These are phyloP conservation scores for Geranomyces michiganensis DNA, from an alignment of 192 early-diverging fungal genomes.

Conservation along the genomic window DNA sequence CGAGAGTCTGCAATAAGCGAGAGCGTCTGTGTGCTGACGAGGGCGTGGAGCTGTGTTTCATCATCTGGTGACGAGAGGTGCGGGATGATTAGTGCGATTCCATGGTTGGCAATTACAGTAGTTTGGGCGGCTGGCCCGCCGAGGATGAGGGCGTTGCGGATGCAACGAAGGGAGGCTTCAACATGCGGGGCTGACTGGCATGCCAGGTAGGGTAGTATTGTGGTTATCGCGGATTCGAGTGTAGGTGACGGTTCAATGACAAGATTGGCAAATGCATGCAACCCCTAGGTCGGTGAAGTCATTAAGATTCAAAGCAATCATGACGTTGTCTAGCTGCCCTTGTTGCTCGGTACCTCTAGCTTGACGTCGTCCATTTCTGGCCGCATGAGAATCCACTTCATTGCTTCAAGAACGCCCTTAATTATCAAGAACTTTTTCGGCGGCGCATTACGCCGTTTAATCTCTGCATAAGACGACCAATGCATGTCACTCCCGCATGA, in stretches of 20 bases:
- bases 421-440: no score
- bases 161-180: conserved; percentile 11
- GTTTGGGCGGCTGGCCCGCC: conserved; percentile 2
- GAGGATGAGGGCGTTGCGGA: conserved; percentile 22
- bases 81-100: not conserved
- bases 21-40: conserved; percentile 1
- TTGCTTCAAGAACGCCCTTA: not conserved
- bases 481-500: no score
- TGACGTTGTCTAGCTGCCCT: not conserved
- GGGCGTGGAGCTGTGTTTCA: not conserved
- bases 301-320: not conserved
- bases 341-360: not conserved
- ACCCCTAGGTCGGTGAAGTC: no score
- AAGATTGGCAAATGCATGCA: conserved; percentile 19
- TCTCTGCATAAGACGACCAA: no score
- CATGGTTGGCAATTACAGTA: not conserved
- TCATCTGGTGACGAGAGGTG: not conserved
- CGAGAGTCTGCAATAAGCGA: not conserved
- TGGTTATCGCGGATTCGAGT: not conserved
- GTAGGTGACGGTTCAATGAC: not conserved
- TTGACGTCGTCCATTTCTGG: conserved; percentile 2
- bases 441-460: no score
- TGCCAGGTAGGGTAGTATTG: not conserved
- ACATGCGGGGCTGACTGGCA: not conserved
- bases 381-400: not conserved